Base-by-base conservation (phyloP, 805 yeast species). In the Sugiyamaella americana region DNA sequence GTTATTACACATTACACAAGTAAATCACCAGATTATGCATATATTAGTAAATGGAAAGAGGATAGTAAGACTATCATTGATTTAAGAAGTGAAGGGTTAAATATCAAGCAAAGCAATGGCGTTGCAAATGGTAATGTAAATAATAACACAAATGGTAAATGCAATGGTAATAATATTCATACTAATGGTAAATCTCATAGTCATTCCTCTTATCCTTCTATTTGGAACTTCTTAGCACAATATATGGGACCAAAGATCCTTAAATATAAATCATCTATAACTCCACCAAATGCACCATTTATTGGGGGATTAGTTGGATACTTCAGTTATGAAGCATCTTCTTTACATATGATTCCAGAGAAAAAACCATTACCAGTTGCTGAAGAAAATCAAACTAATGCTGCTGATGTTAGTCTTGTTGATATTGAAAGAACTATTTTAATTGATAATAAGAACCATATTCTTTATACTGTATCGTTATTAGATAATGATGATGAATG, bases 261-360 rank as follows among this genome's bases (percentile, higher is more conserved):
- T 24, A 16, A 46, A 35, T 64, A 66, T 39, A 58, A 69, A 19
- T 26, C 40, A 13, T 58, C 64, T 2, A 36, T 34, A 0, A 61
- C 72, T 45, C 54, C 51, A 0, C 40, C 54, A 0, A 56, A 74
- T 10, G 34, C 47, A 20, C 46, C 43, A 1, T 93, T 93, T 57
- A 68, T 79, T 47, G 98, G 98, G n/a, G 99, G 99, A 0, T 71
- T 86, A 26, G 69, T 89, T 46, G 99, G 99, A 3, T 70, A 83
- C 37, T 63, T 93, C 8, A 83, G 95, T 0, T 93, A 93, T 60
- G 98, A 91, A 61, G 91, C 85, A 66, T 37, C 40, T n/a, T 26
- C 32, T 13, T 13, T 26, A 8, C 68, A 72, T 29, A 51, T 74
- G 2, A 69, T 78, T 1, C 59, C 57, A 2, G 59, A 56, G 0